Base-by-base conservation (phyloP, 192 early-diverging fungal species). In the Pecoramyces ruminantium region DNA sequence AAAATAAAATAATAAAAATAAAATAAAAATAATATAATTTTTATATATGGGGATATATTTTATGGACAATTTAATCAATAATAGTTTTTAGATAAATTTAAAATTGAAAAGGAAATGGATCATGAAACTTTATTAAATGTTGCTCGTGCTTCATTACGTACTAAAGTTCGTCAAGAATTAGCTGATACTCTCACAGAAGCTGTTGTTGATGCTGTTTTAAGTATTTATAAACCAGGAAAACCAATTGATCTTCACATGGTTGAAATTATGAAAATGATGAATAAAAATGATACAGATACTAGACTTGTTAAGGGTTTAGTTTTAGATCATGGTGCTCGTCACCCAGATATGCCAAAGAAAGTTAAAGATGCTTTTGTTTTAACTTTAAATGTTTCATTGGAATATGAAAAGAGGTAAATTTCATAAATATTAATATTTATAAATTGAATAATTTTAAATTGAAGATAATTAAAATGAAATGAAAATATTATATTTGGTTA, bases 211-310 rank as follows among this genome's bases (percentile, higher is more conserved):
- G 96, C 96, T 21, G 97, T 99, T 38, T 85, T 98, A 86, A 88
- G 94, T 29, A 95, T 99, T 81, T 85, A 91, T 78, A 89, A 87
- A 79, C 90, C 93, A 38, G 94, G 90, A 27, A 84, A 93, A 79
- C 96, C 96, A 14, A 97, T 98, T 83, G 98, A 99, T 86, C 88
- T 99, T 81, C 96, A 98, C 83, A 99, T 99, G 98, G 95, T 99
- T 15, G 98, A 99, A 88, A 95, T 97, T 82, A 99, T 99, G 97
- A 97, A 97, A 89, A 98, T 99, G 98, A 92, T 93, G 92, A 97
- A 98, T 89, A 95, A 95, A 86, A 95, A 92, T 40, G 96, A 96
- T n/a, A 96, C 94, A n/a, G 98, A 99, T 85, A 95, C 96, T 67
- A 87, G 93, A 30, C 88, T 99, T 29, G 91, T 99, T 78, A 92